Base-by-base conservation (phyloP, 1,284 basidiomycete genomes). In the Leccinum brunneo-olivaceum region DNA sequence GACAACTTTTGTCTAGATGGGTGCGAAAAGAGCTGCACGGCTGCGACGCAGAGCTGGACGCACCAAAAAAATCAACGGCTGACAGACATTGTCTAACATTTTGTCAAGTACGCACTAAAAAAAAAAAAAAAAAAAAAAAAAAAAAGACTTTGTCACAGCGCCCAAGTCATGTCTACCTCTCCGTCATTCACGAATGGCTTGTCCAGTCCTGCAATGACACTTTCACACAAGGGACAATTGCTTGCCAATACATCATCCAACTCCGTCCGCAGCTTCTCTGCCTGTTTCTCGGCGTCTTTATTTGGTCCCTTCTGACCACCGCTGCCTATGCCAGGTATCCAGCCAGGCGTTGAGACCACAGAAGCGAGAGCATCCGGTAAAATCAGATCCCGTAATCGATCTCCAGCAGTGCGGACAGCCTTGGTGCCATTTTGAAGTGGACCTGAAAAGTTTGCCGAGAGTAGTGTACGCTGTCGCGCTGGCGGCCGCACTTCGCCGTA, bases 151-250 rank as follows among this genome's bases (percentile, higher is more conserved):
- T 19, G 2, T 58, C 73, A 94, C 50, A 94, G 66, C 47, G 79
- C 76, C 90, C 90, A 92, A 48, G 84, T 89, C 33, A 73, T 73
- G 60, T 90, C 86, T 43, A 78, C 71, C 64, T 95, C 90, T n/a
- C 78, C 84, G 28, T 84, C 77, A 55, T 74, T 72, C 36, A 93
- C 76, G 60, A 96, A 96, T 12, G 90, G 83, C 63, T 79, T 85
- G 63, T 97, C 91, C 52, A 97, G 64, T 6, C 86, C 84, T 6
- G 76, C 80, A 28, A 97, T 76, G 8, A 90, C 81, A 47, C 86
- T 84, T 62, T 96, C 92, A 63, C 94, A 97, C 48, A 96, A 66
- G 21, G 92, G 90, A 68, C 94, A 97, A 48, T 74, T 85, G 51
- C 84, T 81, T 9, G 91, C 86, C 33, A 98, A 70, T 44, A 96